Evolutionary conservation across 768 basidiomycete species (phyloP).

Genomic region (Tylopilus felleus): DNA sequence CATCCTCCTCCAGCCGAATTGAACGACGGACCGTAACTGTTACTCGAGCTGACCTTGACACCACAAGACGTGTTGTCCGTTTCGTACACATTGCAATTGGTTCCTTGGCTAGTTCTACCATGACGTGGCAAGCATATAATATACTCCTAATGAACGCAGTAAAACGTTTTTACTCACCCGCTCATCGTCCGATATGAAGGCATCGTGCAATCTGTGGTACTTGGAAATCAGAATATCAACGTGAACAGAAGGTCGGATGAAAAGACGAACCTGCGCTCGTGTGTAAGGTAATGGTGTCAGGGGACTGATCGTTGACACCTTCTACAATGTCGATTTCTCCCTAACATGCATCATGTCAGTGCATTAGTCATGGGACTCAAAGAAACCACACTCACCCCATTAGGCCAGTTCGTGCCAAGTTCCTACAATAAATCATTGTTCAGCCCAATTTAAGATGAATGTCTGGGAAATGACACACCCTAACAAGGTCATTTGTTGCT

Average conservation of each 20-base stretch:
- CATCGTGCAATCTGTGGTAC: constrained; percentile 32
- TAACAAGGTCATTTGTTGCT: not conserved
- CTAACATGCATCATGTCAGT: constrained; percentile 6
- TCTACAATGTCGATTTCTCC: constrained; percentile 36
- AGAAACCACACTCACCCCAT: constrained; percentile 11
- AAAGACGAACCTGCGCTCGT: constrained; percentile 21
- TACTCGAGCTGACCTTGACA: constrained; percentile 21
- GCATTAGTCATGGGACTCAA: not conserved
- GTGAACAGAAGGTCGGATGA: not conserved
- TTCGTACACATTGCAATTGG: constrained; percentile 30
- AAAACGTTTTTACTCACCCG: constrained; percentile 22
- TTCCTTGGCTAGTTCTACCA: constrained; percentile 20
- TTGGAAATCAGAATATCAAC: not conserved
- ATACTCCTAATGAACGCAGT: not conserved
- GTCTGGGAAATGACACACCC: constrained; percentile 13
- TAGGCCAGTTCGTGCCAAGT: constrained; percentile 27
- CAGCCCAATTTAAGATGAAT: not conserved
- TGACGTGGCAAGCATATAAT: not conserved
- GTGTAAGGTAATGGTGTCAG: constrained; percentile 30
- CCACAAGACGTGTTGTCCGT: constrained; percentile 33
- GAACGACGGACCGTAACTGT: constrained; percentile 35
- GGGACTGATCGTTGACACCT: constrained; percentile 31
- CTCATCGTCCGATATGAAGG: constrained; percentile 26
- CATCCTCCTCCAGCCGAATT: constrained; percentile 37
- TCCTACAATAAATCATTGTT: constrained; percentile 15